A percentile compares a stretch with the other conserved stretches of the same genome.
Conservation (phyloP, 1,139 yeast genomes). For the Starmera stellimalicola region DNA sequence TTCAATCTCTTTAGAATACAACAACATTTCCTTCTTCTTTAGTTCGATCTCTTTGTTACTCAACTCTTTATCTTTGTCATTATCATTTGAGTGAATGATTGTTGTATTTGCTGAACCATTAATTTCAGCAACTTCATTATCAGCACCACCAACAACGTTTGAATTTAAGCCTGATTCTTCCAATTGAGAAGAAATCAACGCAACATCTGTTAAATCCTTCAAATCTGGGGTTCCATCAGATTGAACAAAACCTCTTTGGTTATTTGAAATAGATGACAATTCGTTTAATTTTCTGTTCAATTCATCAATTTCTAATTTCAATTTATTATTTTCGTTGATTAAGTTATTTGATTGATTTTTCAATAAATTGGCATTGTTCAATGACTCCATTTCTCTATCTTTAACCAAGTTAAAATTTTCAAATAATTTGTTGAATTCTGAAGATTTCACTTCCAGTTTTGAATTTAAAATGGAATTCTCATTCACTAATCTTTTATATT, state of each 20-base stretch:
- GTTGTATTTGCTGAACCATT: slow-evolving; percentile 1
- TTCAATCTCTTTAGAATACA: slow-evolving; percentile 31
- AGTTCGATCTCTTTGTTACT: slow-evolving; percentile 30
- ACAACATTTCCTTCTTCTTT: slow-evolving; percentile 34
- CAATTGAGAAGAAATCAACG: slow-evolving; percentile 25
- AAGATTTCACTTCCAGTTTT: slow-evolving; percentile 3
- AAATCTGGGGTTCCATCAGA: slow-evolving; percentile 24
- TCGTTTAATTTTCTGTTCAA: background rate
- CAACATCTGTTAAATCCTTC: slow-evolving; percentile 37
- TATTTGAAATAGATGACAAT: slow-evolving; percentile 1
- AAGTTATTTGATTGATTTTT: background rate
- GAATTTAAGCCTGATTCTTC: too few relatives aligned
- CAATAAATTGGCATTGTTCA: background rate
- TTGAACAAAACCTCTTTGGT: slow-evolving; percentile 8
- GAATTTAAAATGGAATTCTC: background rate
- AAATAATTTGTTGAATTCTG: slow-evolving; percentile 5
- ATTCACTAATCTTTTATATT: slow-evolving; percentile 6
- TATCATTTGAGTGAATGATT: slow-evolving; percentile 1
- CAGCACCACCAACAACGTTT: background rate
- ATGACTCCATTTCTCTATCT: slow-evolving; percentile 4
- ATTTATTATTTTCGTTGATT: background rate
- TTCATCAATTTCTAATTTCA: background rate
- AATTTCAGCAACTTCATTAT: background rate
- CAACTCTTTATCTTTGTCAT: background rate
- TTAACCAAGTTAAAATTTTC: slow-evolving; percentile 1